Evolutionary conservation across 179 eudicot genomes (phyloP), one percentile per base, ranked within the genome.

Genomic region (Amaranthus tricolor): DNA sequence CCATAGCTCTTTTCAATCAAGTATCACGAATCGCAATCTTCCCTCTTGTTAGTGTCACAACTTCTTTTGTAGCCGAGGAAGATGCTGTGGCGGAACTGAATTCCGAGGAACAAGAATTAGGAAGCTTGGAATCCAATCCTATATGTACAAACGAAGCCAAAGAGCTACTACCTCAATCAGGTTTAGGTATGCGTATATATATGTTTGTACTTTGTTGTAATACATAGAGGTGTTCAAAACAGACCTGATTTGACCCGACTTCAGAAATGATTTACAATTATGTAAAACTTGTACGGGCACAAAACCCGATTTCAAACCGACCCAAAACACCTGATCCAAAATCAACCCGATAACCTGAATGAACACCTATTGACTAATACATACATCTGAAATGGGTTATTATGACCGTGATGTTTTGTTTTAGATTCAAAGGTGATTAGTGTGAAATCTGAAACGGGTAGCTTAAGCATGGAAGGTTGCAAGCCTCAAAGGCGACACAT

Each of bases 61-160:
- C 92, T 49, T 89, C 94, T 68, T 89, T 89, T 66, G 92, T 89
- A 63, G 94, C 94, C 0, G 94, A 88, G 81, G 94, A 89, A 74
- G 92, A 86, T 72, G 84, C 93, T 15, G 50, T 66, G 12, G 60
- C 77, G 15, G 80, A 80, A 75, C 66, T 16, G 55, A 80, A 31
- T 75, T 65, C 79, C 53, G 80, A 80, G 57, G 64, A 16, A 62
- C 74, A 53, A 74, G 83, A 77, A 43, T 58, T 57, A 12, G 84
- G 70, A 66, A 75, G 71, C 71, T 63, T 77, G 66, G 87, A 89
- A 70, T 74, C 82, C 57, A 74, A 74, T 55, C 43, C 48, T 17
- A 31, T 56, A 40, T 49, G 13, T 44, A 77, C 71, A 50, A 74
- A 70, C 70, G 93, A 89, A 83, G 72, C 78, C 21, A 77, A 82